phyloP scores from a whole-genome alignment of 371 early-diverging fungal species.

The Cokeromyces recurvatus region DNA sequence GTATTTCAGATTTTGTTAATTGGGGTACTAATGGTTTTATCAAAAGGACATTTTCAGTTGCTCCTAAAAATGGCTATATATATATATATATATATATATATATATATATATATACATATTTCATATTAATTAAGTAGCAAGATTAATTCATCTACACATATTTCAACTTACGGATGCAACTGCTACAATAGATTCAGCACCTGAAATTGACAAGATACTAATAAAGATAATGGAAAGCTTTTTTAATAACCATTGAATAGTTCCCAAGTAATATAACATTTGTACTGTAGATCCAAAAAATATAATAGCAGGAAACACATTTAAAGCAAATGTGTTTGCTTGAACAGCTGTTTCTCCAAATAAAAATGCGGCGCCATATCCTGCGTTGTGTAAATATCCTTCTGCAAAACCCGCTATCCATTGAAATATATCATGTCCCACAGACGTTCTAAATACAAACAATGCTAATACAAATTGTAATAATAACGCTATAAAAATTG shows the following conservation, averaged over 20 bases:
- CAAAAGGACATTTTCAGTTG: slow-evolving; percentile 78
- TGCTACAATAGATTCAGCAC: slow-evolving; percentile 81
- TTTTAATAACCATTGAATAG: slow-evolving; percentile 73
- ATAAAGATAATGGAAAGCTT: slow-evolving; percentile 67
- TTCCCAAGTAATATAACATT: slow-evolving; percentile 75
- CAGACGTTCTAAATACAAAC: slow-evolving; percentile 66
- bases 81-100: background rate
- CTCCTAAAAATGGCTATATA: slow-evolving; percentile 63
- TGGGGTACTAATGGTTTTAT: slow-evolving; percentile 71
- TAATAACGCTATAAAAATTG: slow-evolving; percentile 65
- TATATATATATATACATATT: background rate
- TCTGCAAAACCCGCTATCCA: slow-evolving; percentile 63
- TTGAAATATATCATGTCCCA: slow-evolving; percentile 68
- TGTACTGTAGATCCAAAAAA: slow-evolving; percentile 83
- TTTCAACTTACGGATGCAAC: slow-evolving; percentile 64
- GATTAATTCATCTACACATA: no score
- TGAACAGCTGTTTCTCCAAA: slow-evolving; percentile 48
- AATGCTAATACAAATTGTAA: slow-evolving; percentile 76
- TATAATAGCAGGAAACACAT: slow-evolving; percentile 75
- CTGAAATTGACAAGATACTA: slow-evolving; percentile 69
- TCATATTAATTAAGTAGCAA: background rate
- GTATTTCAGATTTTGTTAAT: slow-evolving; percentile 81
- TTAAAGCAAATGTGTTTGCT: slow-evolving; percentile 51
- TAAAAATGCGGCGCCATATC: slow-evolving; percentile 60
- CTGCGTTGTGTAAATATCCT: slow-evolving; percentile 58